Percentiles rank a stretch among this genome's conserved stretches.
These are phyloP conservation scores for Ceratopteris richardii DNA, from an alignment of 75 land plant genomes.

Conservation along the genomic window DNA sequence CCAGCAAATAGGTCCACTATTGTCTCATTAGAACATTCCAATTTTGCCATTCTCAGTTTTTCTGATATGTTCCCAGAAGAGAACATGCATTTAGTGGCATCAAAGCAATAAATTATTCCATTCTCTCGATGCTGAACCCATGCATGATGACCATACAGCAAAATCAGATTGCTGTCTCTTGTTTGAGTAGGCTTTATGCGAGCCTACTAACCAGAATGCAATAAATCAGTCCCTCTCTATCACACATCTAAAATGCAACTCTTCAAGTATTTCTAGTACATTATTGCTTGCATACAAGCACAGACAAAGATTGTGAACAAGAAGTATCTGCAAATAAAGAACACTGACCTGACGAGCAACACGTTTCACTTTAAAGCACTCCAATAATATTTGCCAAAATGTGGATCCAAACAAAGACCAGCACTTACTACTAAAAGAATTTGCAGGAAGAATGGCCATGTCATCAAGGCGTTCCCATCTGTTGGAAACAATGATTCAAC, in stretches of 20 bases:
- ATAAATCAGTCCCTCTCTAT: no score
- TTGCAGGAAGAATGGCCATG: conserved; percentile 66
- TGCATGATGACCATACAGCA: conserved; percentile 67
- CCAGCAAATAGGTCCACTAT: conserved; percentile 91
- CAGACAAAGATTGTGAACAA: neutral
- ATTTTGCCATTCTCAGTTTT: conserved; percentile 58
- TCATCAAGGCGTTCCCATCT: conserved; percentile 96
- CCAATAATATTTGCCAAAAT: conserved; percentile 61
- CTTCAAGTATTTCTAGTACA: neutral
- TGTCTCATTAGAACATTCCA: conserved; percentile 59
- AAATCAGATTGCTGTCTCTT: conserved; percentile 70
- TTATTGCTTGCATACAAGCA: neutral
- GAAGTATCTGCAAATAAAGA: neutral
- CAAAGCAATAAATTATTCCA: conserved; percentile 82
- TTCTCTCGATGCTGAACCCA: conserved; percentile 95
- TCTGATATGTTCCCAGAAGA: conserved; percentile 94
- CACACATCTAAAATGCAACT: neutral
- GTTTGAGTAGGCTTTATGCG: conserved; percentile 61
- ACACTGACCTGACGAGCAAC: conserved; percentile 76
- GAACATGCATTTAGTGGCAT: conserved; percentile 96
- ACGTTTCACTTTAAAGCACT: conserved; percentile 47
- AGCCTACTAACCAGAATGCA: conserved; percentile 35
- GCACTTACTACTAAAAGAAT: conserved; percentile 47
- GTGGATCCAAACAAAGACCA: conserved; percentile 53
- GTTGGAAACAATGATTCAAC: conserved; percentile 3